Evolutionary conservation across 2,329 filamentous ascomycete species (phyloP).

Genomic region (Amylocarpus encephaloides): DNA sequence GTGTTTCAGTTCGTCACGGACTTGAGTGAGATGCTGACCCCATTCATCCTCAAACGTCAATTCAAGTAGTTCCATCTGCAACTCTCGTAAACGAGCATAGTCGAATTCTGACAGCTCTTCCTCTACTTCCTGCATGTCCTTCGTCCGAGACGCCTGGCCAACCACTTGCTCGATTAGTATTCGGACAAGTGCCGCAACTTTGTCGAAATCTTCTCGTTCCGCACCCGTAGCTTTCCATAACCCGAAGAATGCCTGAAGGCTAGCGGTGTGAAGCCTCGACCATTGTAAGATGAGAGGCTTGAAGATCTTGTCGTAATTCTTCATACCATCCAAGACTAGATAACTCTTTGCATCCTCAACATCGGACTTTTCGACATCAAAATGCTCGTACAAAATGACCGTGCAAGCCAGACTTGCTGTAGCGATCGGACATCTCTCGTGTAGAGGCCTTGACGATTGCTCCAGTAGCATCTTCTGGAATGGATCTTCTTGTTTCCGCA

Average conservation of each 20-base stretch:
- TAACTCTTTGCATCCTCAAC: constrained; percentile 72
- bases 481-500: constrained; percentile 82
- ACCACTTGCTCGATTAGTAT: constrained; percentile 88
- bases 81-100: constrained; percentile 66
- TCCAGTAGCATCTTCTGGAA: constrained; percentile 91
- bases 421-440: constrained; percentile 79
- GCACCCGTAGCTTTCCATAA: constrained; percentile 90
- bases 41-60: constrained; percentile 90
- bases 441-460: constrained; percentile 66
- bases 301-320: constrained; percentile 81
- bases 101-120: constrained; percentile 84
- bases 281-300: constrained; percentile 85
- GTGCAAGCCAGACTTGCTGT: constrained; percentile 82
- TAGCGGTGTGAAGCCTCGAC: constrained; percentile 82
- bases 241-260: constrained; percentile 79
- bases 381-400: constrained; percentile 86
- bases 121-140: constrained; percentile 80
- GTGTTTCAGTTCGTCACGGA: constrained; percentile 84
- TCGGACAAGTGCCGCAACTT: constrained; percentile 83
- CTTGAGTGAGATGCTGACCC: constrained; percentile 82
- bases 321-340: constrained; percentile 64
- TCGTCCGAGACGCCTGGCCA: constrained; percentile 72
- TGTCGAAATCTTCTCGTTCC: constrained; percentile 80
- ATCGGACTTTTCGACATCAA: constrained; percentile 82
- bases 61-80: constrained; percentile 91